These are phyloP conservation scores for Ammopiptanthus mongolicus DNA, from an alignment of 306 rosid species.

Conservation along the genomic window DNA sequence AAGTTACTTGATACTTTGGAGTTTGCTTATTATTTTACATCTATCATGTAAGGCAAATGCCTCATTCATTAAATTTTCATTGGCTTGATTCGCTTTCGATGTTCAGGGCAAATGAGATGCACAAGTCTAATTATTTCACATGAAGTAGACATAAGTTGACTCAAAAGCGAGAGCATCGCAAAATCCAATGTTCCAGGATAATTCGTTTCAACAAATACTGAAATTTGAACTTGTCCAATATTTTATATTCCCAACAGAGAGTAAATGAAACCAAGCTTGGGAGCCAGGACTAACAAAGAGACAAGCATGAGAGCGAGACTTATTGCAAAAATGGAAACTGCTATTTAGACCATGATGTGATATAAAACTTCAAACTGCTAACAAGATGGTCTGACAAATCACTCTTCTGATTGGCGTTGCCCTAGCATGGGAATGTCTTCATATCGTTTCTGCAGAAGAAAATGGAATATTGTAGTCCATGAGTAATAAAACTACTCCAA, in stretches of 20 bases:
- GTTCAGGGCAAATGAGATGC: too few relatives aligned
- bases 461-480: neutral
- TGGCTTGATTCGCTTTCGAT: too few relatives aligned
- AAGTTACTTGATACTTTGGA: too few relatives aligned
- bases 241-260: conserved; percentile 10
- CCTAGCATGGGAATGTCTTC: conserved; percentile 47
- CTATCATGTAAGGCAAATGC: too few relatives aligned
- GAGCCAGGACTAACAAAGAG: neutral
- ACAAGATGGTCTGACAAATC: too few relatives aligned
- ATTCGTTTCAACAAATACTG: neutral
- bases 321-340: conserved; percentile 53
- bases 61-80: too few relatives aligned
- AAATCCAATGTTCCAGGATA: neutral
- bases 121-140: too few relatives aligned
- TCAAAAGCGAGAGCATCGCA: neutral
- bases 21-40: too few relatives aligned
- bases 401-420: conserved; percentile 39
- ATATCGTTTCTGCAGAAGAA: conserved; percentile 39
- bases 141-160: neutral
- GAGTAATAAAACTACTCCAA: neutral
- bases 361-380: conserved; percentile 25
- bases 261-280: conserved; percentile 28
- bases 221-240: conserved; percentile 9
- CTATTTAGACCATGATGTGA: conserved; percentile 39
- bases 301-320: conserved; percentile 34